These are phyloP conservation scores for Insectozyma bohioensis DNA, from an alignment of 1,139 yeast species.

Conservation along the genomic window DNA sequence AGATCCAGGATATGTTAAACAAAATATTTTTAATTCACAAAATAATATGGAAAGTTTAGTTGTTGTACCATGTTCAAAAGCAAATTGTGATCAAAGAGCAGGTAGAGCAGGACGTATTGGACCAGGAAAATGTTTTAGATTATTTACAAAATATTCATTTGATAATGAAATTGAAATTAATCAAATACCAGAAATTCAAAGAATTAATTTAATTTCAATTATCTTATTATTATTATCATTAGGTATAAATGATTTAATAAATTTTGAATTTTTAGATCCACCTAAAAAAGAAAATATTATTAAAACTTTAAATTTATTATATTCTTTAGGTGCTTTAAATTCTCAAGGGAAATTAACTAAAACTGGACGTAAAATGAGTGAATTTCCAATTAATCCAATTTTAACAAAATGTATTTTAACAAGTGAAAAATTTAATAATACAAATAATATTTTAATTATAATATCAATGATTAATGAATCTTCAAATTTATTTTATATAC, in stretches of 20 bases:
- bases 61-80: conserved; percentile 85
- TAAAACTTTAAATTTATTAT: conserved; percentile 74
- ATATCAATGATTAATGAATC: conserved; percentile 86
- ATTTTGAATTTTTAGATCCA: conserved; percentile 84
- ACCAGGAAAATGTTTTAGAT: conserved; percentile 90
- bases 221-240: conserved; percentile 72
- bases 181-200: conserved; percentile 84
- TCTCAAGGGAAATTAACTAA: conserved; percentile 77
- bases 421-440: conserved; percentile 59
- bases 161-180: conserved; percentile 72
- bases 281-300: conserved; percentile 75
- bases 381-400: conserved; percentile 91
- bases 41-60: conserved; percentile 90
- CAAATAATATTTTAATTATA: conserved; percentile 65
- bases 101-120: conserved; percentile 98
- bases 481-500: conserved; percentile 66
- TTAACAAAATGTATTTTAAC: conserved; percentile 72
- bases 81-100: conserved; percentile 94
- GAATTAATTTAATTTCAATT: conserved; percentile 78
- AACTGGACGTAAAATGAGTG: conserved; percentile 83
- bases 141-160: conserved; percentile 86
- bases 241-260: conserved; percentile 79
- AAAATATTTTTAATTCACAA: conserved; percentile 75
- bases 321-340: conserved; percentile 85
- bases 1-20: conserved; percentile 92